These are phyloP conservation scores for Globisporangium middletonii DNA, from an alignment of 352 stramenopile species.

Conservation along the genomic window DNA sequence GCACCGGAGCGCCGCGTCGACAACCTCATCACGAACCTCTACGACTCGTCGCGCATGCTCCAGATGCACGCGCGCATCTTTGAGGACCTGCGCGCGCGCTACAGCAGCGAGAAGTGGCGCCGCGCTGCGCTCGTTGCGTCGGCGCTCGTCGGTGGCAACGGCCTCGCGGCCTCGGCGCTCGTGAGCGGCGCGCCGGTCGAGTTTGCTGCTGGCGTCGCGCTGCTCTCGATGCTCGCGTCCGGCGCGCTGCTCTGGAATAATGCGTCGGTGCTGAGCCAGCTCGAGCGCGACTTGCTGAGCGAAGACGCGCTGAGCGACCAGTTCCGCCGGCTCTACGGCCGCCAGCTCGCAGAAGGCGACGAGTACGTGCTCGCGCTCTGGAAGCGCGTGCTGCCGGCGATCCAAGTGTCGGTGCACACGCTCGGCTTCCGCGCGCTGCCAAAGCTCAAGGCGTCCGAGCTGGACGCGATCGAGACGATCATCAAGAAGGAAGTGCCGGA, in stretches of 20 bases:
- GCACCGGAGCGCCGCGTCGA: slow-evolving; percentile 97
- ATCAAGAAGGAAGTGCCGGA: slow-evolving; percentile 85
- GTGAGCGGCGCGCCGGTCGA: slow-evolving; percentile 76
- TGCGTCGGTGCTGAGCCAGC: slow-evolving; percentile 73
- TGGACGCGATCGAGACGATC: slow-evolving; percentile 87
- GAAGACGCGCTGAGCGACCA: slow-evolving; percentile 87
- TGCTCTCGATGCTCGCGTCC: slow-evolving; percentile 70
- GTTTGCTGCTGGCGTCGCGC: slow-evolving; percentile 74
- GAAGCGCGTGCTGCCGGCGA: slow-evolving; percentile 82
- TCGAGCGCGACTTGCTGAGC: slow-evolving; percentile 83
- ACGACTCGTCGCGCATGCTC: slow-evolving; percentile 88
- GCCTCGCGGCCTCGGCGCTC: slow-evolving; percentile 66
- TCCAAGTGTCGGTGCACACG: slow-evolving; percentile 85
- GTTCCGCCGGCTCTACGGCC: slow-evolving; percentile 92
- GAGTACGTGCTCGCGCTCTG: slow-evolving; percentile 96
- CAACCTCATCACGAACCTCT: slow-evolving; percentile 99
- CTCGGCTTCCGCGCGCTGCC: slow-evolving; percentile 79
- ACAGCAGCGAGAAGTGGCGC: slow-evolving; percentile 76
- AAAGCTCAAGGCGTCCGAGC: slow-evolving; percentile 78
- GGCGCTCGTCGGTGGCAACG: slow-evolving; percentile 65
- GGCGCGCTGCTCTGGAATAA: slow-evolving; percentile 90
- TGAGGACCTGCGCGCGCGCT: slow-evolving; percentile 74
- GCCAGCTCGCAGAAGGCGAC: slow-evolving; percentile 95
- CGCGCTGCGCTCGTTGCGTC: slow-evolving; percentile 58
- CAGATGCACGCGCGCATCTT: slow-evolving; percentile 94